Evolutionary conservation across 306 rosid genomes (phyloP).

Genomic region (Quercus rubra): DNA sequence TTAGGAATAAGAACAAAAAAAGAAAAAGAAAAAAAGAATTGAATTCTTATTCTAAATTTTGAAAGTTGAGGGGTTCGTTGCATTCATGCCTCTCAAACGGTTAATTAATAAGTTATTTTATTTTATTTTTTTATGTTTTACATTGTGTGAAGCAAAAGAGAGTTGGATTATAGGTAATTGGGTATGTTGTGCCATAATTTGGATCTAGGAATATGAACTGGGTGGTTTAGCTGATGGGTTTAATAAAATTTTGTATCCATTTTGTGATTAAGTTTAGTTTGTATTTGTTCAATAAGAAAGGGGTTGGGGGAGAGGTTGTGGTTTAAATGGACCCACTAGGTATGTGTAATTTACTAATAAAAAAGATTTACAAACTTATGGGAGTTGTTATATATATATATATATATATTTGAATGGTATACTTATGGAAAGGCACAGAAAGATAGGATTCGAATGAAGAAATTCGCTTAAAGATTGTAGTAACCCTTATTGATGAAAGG

Average conservation of each 20-base stretch:
- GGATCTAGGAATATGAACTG: not conserved
- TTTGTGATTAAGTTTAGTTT: not conserved
- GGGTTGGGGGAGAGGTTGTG: not conserved
- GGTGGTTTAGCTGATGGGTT: not conserved
- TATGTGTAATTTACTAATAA: too few relatives aligned
- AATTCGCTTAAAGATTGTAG: too few relatives aligned
- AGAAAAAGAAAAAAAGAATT: not conserved
- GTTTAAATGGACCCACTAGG: too few relatives aligned
- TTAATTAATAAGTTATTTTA: not conserved
- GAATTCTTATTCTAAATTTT: not conserved
- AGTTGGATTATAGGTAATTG: not conserved
- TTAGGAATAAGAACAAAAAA: not conserved
- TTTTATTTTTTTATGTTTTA: not conserved
- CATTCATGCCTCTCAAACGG: not conserved
- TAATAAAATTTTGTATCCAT: not conserved
- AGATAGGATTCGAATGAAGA: too few relatives aligned
- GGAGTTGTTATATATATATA: too few relatives aligned
- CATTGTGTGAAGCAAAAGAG: not conserved
- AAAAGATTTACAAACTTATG: too few relatives aligned
- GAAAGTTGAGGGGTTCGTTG: not conserved
- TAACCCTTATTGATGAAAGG: too few relatives aligned
- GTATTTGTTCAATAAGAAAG: not conserved
- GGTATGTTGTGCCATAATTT: not conserved
- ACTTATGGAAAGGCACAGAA: too few relatives aligned
- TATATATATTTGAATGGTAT: too few relatives aligned